Conservation (phyloP, 306 rosid genomes). For the Gastrolobium villosum region DNA sequence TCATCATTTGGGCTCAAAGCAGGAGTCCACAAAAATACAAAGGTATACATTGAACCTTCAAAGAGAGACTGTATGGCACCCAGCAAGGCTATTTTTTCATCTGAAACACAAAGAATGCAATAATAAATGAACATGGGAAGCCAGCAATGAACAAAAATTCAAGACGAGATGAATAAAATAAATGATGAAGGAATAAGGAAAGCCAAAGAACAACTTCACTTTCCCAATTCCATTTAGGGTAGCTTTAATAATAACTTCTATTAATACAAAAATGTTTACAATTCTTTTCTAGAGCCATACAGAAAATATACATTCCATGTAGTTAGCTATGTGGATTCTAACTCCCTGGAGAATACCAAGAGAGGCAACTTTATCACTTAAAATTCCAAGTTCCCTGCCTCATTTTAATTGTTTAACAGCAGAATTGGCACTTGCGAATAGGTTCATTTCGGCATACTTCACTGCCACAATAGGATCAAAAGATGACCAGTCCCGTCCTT, state of each 20-base stretch:
- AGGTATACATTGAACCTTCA: conserved; percentile 97
- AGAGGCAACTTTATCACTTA: conserved; percentile 2
- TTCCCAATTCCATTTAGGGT: conserved; percentile 8
- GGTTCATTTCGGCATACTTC: conserved; percentile 26
- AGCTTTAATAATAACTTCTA: conserved; percentile 25
- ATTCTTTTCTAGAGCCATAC: neutral
- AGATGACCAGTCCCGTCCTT: conserved; percentile 25
- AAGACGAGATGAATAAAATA: conserved; percentile 30
- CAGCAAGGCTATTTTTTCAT: conserved; percentile 85
- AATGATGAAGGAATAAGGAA: conserved; percentile 14
- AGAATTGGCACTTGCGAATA: conserved; percentile 10
- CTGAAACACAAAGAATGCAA: conserved; percentile 54
- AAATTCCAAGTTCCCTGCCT: conserved; percentile 11
- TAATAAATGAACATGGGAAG: conserved; percentile 31
- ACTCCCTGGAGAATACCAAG: conserved; percentile 8
- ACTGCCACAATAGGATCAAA: conserved; percentile 11
- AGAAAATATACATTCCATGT: conserved; percentile 16
- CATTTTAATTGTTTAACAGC: conserved; percentile 21
- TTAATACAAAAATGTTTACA: conserved; percentile 13
- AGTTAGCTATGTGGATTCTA: conserved; percentile 12
- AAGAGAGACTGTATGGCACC: conserved; percentile 96
- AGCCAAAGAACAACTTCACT: conserved; percentile 19
- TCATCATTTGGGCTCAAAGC: conserved; percentile 94
- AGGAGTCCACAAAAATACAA: conserved; percentile 96
- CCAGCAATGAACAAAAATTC: conserved; percentile 17